Evolutionary conservation across 2,329 filamentous ascomycete species (phyloP).

Genomic region (Ceratocystis cubensis): DNA sequence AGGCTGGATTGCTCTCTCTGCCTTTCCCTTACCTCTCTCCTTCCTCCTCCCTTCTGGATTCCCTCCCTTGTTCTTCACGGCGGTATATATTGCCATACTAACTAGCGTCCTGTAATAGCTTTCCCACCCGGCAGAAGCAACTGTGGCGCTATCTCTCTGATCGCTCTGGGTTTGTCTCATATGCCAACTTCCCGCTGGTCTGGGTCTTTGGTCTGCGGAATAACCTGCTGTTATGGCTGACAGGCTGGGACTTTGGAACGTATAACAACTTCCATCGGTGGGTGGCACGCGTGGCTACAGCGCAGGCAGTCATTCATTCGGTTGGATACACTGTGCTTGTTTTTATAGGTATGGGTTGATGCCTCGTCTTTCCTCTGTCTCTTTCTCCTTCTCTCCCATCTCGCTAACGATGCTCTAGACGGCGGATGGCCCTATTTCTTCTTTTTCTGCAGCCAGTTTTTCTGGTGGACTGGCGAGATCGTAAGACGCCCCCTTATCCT

Average conservation of each 20-base stretch:
- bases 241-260: slow-evolving; percentile 55
- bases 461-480: slow-evolving; percentile 39
- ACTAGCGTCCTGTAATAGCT: slow-evolving; percentile 26
- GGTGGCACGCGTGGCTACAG: slow-evolving; percentile 48
- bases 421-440: slow-evolving; percentile 30
- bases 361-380: slow-evolving; percentile 11
- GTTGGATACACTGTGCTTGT: slow-evolving; percentile 43
- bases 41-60: neutral
- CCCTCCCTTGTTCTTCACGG: neutral
- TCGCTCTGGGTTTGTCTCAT: slow-evolving; percentile 50
- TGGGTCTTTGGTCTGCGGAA: slow-evolving; percentile 58
- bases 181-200: slow-evolving; percentile 50
- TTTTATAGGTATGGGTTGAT: slow-evolving; percentile 25
- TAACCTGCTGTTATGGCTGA: slow-evolving; percentile 52
- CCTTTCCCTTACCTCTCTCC: neutral
- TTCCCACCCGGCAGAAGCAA: slow-evolving; percentile 28
- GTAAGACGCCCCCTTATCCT: slow-evolving; percentile 27
- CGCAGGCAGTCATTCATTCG: slow-evolving; percentile 51
- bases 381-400: neutral
- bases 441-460: slow-evolving; percentile 33
- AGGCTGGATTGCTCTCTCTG: slow-evolving; percentile 11
- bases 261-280: slow-evolving; percentile 58
- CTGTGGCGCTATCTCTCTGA: slow-evolving; percentile 46
- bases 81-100: neutral
- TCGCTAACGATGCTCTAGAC: slow-evolving; percentile 24